A percentile compares a stretch with the other conserved stretches of the same genome.
Evolutionary conservation across 2,329 filamentous ascomycete species (phyloP).

Genomic region (Neopestalotiopsis sp.): DNA sequence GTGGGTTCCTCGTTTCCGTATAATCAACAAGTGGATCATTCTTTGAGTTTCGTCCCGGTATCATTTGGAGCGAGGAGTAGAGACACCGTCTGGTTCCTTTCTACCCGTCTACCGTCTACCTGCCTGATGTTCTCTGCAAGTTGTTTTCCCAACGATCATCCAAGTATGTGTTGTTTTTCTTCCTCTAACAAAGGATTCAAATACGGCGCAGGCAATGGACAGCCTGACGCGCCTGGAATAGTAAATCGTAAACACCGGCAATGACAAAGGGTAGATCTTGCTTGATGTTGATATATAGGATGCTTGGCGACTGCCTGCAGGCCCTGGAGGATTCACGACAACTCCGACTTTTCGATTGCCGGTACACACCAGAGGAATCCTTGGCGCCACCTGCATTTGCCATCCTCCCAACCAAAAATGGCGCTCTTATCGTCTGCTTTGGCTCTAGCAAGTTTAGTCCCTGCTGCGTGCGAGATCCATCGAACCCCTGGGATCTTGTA

Average conservation of each 20-base stretch:
- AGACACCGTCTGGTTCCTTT: too few relatives aligned
- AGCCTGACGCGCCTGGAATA: not conserved
- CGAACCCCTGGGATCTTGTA: not conserved
- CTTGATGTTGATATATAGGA: not conserved
- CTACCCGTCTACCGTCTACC: too few relatives aligned
- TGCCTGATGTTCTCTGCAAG: not conserved
- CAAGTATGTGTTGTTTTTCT: too few relatives aligned
- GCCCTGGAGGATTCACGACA: not conserved
- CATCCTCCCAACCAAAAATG: not conserved
- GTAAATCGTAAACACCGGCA: not conserved
- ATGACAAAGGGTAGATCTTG: not conserved
- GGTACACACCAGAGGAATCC: not conserved
- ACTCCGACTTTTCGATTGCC: not conserved
- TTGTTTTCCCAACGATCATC: too few relatives aligned
- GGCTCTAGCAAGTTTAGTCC: not conserved
- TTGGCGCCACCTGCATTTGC: not conserved
- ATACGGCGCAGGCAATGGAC: not conserved
- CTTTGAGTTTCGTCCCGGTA: too few relatives aligned
- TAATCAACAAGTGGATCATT: not conserved
- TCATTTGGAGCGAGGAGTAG: too few relatives aligned
- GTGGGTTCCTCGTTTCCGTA: not conserved
- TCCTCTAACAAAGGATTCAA: not conserved
- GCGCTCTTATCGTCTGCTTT: not conserved
- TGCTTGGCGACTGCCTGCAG: not conserved
- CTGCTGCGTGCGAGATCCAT: not conserved